Evolutionary conservation across 1,139 yeast genomes (phyloP), one percentile per base, ranked within the genome.

Genomic region (Yamadazyma trypodendri): DNA sequence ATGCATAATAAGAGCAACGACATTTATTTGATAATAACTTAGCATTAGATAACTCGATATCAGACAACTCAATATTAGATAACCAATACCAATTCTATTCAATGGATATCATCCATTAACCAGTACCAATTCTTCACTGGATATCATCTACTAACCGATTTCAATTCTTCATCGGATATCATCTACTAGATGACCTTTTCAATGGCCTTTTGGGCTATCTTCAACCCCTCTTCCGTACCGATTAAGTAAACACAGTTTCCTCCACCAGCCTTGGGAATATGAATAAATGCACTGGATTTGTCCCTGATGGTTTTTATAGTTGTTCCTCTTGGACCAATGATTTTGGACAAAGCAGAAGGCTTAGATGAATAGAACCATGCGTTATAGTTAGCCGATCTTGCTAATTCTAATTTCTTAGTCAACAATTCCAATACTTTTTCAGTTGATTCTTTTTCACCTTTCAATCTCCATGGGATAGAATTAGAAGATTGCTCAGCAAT

Each of bases 311-410:
- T 67, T 52, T 75, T 79, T 52, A 87, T 72, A 48, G 76, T 80
- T 24, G 81, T 62, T 34, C 96, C 96, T 50, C 78, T 82, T 16
- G 88, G 81, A 6, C 96, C 96, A 50, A 88, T 75, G 35, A 87
- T 70, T 58, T 73, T 75, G 41, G 84, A 75, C 48, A 70, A 68
- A n/a, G 44, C 44, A 1, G 64, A 49, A 16, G 73, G 63, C 42
- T 63, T 56, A 29, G 52, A 49, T 20, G 64, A 49, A 50, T 64
- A 67, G 39, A 62, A 60, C 75, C 76, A 71, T 14, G 65, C 76
- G 24, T 54, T 51, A 25, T 49, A 45, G 22, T 52, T 54, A 28
- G 73, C 65, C n/a, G 48, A 44, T 42, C 61, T 48, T 27, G 75
- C 74, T 28, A 48, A 51, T 21, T 51, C 60, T 48, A 70, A 61